Evolutionary conservation across 1,284 basidiomycete genomes (phyloP).

Genomic region (Rhodotorula mucilaginosa): DNA sequence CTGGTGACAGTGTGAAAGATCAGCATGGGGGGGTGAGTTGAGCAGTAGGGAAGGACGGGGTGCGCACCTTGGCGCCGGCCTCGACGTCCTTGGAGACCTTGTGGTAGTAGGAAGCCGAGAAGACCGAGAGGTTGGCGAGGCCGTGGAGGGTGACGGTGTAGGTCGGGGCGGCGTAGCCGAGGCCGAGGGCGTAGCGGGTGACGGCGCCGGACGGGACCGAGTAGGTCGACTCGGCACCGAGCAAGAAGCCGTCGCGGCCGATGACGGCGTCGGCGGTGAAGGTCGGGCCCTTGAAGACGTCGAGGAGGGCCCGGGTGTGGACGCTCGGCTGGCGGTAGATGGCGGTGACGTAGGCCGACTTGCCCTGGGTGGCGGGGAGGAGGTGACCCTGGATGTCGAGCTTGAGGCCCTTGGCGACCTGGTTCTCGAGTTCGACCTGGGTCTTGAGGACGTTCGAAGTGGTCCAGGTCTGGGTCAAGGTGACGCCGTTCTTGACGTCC

Average conservation of each 20-base stretch:
- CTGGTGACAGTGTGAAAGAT: conserved; percentile 15
- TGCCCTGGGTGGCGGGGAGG: conserved; percentile 74
- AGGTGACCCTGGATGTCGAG: conserved; percentile 84
- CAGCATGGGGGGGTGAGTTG: neutral
- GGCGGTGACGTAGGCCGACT: conserved; percentile 75
- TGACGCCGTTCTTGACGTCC: conserved; percentile 83
- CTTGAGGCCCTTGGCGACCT: conserved; percentile 96
- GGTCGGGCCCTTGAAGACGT: conserved; percentile 97
- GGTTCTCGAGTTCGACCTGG: conserved; percentile 94
- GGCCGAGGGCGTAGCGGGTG: conserved; percentile 84
- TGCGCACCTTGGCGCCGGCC: conserved; percentile 81
- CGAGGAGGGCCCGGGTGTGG: conserved; percentile 86
- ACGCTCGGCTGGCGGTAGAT: conserved; percentile 96
- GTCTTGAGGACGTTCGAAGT: conserved; percentile 80
- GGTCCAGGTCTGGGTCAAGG: conserved; percentile 91
- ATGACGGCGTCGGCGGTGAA: conserved; percentile 94
- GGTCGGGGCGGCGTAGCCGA: conserved; percentile 93
- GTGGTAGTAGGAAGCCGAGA: conserved; percentile 98
- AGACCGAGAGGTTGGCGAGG: conserved; percentile 90
- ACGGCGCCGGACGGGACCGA: conserved; percentile 92
- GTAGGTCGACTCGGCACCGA: conserved; percentile 94
- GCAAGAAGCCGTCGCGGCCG: conserved; percentile 94
- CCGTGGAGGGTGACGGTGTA: conserved; percentile 95
- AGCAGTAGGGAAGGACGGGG: neutral
- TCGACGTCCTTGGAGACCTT: conserved; percentile 91